A percentile compares a stretch with the other conserved stretches of the same genome.
Evolutionary conservation across 148 eudicot genomes (phyloP).

Genomic region (Chenopodium formosanum): DNA sequence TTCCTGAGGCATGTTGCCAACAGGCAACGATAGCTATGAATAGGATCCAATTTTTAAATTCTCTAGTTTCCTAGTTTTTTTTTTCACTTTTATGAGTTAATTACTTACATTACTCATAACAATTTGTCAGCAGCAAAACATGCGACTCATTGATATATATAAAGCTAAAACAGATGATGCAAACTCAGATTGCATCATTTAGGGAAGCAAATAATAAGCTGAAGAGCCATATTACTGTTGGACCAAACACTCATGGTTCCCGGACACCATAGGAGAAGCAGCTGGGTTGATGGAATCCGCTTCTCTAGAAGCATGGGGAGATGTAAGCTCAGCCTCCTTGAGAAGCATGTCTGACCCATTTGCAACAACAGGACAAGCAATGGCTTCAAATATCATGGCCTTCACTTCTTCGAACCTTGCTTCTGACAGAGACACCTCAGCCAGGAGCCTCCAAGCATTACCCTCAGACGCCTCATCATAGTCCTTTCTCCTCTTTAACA

Average conservation of each 20-base stretch:
- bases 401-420: slow-evolving; percentile 79
- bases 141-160: not conserved
- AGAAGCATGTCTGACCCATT: slow-evolving; percentile 20
- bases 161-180: not conserved
- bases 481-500: slow-evolving; percentile 79
- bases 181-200: slow-evolving; percentile 15
- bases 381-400: slow-evolving; percentile 56
- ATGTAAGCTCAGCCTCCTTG: slow-evolving; percentile 36
- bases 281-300: slow-evolving; percentile 43
- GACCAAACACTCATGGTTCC: slow-evolving; percentile 63
- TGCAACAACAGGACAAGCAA: slow-evolving; percentile 31
- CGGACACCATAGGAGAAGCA: slow-evolving; percentile 55
- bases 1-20: slow-evolving; percentile 14
- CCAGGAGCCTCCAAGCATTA: slow-evolving; percentile 90
- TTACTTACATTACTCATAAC: slow-evolving; percentile 1
- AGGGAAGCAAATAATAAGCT: not conserved
- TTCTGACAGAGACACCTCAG: slow-evolving; percentile 85
- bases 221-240: slow-evolving; percentile 29
- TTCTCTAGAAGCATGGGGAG: slow-evolving; percentile 38
- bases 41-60: not conserved
- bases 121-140: not conserved
- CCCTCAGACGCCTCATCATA: slow-evolving; percentile 87
- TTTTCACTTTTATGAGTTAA: not conserved
- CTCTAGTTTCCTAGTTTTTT: not conserved
- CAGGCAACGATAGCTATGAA: not conserved